phyloP scores from a whole-genome alignment of 495 filamentous ascomycete genomes.

The Cenococcum geophilum region DNA sequence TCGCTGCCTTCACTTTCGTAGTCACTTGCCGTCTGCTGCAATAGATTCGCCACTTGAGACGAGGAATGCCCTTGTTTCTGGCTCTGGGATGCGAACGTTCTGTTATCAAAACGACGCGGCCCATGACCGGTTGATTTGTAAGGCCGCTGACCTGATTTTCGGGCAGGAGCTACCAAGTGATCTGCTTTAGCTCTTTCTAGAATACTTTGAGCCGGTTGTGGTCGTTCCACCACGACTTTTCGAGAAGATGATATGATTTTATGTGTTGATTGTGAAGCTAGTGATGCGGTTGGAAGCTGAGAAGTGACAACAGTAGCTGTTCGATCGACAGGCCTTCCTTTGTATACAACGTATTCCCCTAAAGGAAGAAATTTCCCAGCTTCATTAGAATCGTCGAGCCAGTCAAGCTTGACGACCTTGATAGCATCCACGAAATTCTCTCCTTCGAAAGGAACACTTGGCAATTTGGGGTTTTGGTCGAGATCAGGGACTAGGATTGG shows the following conservation, averaged over 20 bases:
- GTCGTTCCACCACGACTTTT: neutral
- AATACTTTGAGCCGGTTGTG: constrained; percentile 36
- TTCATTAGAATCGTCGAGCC: constrained; percentile 62
- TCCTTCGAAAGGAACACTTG: neutral
- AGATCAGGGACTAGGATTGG: neutral
- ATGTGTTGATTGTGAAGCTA: neutral
- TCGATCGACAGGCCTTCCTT: constrained; percentile 41
- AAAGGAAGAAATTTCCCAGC: constrained; percentile 50
- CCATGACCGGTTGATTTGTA: constrained; percentile 16
- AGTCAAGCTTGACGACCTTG: constrained; percentile 66
- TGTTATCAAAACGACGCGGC: constrained; percentile 21
- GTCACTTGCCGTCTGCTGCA: constrained; percentile 66
- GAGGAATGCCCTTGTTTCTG: neutral
- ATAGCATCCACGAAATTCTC: constrained; percentile 39
- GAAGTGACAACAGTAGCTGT: constrained; percentile 8
- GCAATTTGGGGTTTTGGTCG: neutral
- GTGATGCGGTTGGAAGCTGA: neutral
- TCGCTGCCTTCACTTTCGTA: constrained; percentile 43
- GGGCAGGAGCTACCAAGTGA: constrained; percentile 22
- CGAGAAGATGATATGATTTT: constrained; percentile 14
- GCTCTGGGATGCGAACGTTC: constrained; percentile 16
- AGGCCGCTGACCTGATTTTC: constrained; percentile 9
- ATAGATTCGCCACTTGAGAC: constrained; percentile 35
- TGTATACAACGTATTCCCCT: constrained; percentile 61
- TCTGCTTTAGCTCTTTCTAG: constrained; percentile 52